Base-by-base conservation (phyloP, 768 basidiomycete genomes). In the Rhizopogon roseolus region DNA sequence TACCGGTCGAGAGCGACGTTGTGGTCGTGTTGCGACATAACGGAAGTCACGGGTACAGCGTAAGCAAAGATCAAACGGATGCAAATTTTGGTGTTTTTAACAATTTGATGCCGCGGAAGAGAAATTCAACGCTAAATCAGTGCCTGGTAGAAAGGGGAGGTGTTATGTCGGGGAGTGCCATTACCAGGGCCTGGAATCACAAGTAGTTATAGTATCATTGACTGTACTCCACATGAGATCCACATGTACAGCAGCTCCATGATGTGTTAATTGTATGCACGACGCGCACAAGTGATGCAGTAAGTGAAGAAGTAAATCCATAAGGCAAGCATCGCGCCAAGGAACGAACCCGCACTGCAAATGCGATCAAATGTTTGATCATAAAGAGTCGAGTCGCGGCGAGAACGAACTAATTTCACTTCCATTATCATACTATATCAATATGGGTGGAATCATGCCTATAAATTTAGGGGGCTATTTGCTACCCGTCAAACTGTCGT, bases 1-100 rank as follows among this genome's bases (percentile, higher is more conserved):
- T 50, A 60, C 1, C 57, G 59, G 66, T 64, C 63, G 41, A 55
- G 55, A 14, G 56, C 13, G 37, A 41, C 51, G 37, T 60, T 61
- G 64, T 49, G 53, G 57, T 66, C 59, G 55, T 53, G 55, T n/a
- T 59, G 60, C 10, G 66, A 57, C 66, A 67, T 67, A 57, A 41
- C 22, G 51, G 51, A 65, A 46, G 49, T 38, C 54, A 29, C 29
- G 22, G 29, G 56, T 51, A 17, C 37, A 19, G 45, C 34, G 41
- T 25, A 63, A 57, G 60, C 3, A 53, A 53, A 49, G 43, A 25
- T 28, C 40, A 44, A 39, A 65, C 62, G 53, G 53, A 54, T 61
- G 56, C 67, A 66, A 65, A 67, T n/a, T 11, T 27, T 29, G 19
- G 28, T n/a, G 32, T 29, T 44, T 44, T 44, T 22, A 25, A 53